Percentiles rank a stretch among this genome's conserved stretches.
Conservation (phyloP, 192 early-diverging fungal species). For the Mortierella hygrophila region DNA sequence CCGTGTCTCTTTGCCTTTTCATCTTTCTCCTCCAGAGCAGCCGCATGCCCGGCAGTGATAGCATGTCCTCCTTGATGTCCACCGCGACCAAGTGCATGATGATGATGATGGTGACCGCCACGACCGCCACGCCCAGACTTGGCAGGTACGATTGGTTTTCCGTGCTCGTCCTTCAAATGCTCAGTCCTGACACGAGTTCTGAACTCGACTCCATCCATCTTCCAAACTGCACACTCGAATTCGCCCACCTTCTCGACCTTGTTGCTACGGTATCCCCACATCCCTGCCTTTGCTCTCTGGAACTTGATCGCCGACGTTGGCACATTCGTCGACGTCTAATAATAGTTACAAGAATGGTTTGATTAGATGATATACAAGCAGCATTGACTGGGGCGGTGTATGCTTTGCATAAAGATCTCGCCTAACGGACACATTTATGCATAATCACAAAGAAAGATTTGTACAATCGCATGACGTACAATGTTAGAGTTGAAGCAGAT, state of each 20-base stretch:
- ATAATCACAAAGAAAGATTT: not conserved
- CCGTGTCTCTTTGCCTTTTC: constrained; percentile 8
- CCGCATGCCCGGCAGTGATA: not conserved
- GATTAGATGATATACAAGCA: not conserved
- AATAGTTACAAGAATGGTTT: not conserved
- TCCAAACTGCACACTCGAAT: constrained; percentile 54
- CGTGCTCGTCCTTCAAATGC: constrained; percentile 41
- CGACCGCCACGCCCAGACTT: not conserved
- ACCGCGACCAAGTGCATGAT: not conserved
- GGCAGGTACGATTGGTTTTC: constrained; percentile 19
- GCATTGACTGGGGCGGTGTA: not conserved
- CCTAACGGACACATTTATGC: not conserved
- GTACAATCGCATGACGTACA: constrained; percentile 5
- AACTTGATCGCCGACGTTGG: constrained; percentile 55
- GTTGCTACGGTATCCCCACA: constrained; percentile 50
- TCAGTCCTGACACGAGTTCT: constrained; percentile 49
- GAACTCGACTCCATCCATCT: constrained; percentile 55
- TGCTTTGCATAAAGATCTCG: not conserved
- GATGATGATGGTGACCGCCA: constrained; percentile 5
- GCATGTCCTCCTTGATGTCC: not conserved
- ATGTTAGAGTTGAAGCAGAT: constrained; percentile 48
- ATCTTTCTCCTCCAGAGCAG: not conserved
- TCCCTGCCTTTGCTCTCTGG: constrained; percentile 40
- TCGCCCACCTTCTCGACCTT: constrained; percentile 54
- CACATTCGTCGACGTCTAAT: constrained; percentile 45